Evolutionary conservation across 768 basidiomycete genomes (phyloP), one percentile per base, ranked within the genome.

Genomic region (Termitomyces bulborhizus): DNA sequence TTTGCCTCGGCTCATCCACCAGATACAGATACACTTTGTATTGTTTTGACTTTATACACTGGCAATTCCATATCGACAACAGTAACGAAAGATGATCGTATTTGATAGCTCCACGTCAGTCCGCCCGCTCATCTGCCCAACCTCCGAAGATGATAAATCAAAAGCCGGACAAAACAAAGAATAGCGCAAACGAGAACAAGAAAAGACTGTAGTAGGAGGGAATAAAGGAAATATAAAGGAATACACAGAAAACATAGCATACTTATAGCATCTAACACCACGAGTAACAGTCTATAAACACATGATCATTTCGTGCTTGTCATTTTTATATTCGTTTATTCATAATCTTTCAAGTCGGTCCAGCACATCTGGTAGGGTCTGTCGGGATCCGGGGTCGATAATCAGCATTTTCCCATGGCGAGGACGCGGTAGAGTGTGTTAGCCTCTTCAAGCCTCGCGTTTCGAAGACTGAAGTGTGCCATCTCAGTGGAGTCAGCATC

Each of bases 401-500:
- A 48, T 72, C 60, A 77, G 60, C 71, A 72, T 60, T 71, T 73
- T 44, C 70, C 74, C 52, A 68, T 68, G 44, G 80, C 87, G 59
- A 91, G 73, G 46, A 77, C 64, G 21, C 88, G 80, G 63, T 90
- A 92, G 44, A 91, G 76, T 55, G 76, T 67, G 59, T 85, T 89
- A 16, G 89, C 89, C 60, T 91, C 89, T 64, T 88, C 87, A 55
- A 90, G 84, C 3, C 84, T 78, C 11, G 90, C 78, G 62, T 88
- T 76, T 39, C 81, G 79, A 46, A 92, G 74, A 43, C 82, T 82
- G 62, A 92, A 92, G 65, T 89, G 85, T 5, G 79, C 77, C 79
- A 92, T 90, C 71, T 90, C 90, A 5, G 85, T 78, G 0, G 84
- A 80, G 63, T 92, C 88, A 7, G 77, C 76, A 54, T 89, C 88